Evolutionary conservation across 2,329 filamentous ascomycete genomes (phyloP), one percentile per base, ranked within the genome.

Genomic region (Stachybotrys chartarum): DNA sequence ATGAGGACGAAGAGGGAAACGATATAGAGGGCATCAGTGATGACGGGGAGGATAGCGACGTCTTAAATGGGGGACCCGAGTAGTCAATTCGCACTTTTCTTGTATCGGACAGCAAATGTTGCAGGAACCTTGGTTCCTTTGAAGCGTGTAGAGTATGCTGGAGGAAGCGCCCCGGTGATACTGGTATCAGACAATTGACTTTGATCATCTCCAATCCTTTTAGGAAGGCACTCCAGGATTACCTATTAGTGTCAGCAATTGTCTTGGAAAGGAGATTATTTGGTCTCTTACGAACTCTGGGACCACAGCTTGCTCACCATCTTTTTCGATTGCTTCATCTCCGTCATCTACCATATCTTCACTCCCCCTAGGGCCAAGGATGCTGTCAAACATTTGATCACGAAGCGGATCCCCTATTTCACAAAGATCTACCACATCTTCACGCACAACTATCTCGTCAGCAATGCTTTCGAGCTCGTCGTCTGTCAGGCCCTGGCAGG

Each of bases 1-100:
- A 50, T 50, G 48, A 50, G 48, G 48, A 50, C 48, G 48, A 50
- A 50, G 48, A 50, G n/a, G 48, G 48, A 50, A 50, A 50, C 48
- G 48, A 50, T 32, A n/a, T 50, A n/a, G 30, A 50, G 48, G 48
- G 48, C 6, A 50, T 50, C 6, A 50, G 48, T 50, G 48, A 50
- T 24, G 48, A 50, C 24, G 48, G 48, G 48, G 48, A 50, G 48
- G 48, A 50, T 50, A 50, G 48, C 48, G 48, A 50, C 18, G 18
- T 6, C 18, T 50, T 30, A 50, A 50, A 50, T 50, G 48, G 18
- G 48, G 48, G n/a, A 50, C 48, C 30, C 10, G 48, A 50, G 48
- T 50, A 50, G 30, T 50, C 48, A 50, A 50, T 50, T 50, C 48
- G 11, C 18, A 50, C 48, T 50, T 32, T 50, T 50, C 48, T 50